A percentile compares a stretch with the other conserved stretches of the same genome.
phyloP scores from a whole-genome alignment of 2,329 filamentous ascomycete species.

The Exserohilum rostratum region DNA sequence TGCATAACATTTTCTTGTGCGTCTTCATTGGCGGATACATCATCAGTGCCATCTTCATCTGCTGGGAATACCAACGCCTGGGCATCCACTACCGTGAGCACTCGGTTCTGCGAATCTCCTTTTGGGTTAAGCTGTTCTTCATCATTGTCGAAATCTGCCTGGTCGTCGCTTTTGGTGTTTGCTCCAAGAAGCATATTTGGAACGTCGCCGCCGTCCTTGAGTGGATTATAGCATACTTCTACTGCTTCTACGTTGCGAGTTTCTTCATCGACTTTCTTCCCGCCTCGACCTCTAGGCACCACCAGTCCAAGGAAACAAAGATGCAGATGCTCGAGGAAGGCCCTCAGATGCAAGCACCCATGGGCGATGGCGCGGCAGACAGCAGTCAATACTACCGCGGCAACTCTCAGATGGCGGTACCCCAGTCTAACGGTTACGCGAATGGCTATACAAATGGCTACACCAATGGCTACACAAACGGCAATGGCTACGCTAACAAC shows the following conservation, averaged over 20 bases:
- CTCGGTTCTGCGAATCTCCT: conserved; percentile 74
- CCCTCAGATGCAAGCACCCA: conserved; percentile 6
- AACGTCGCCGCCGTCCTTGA: conserved; percentile 81
- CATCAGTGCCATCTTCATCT: conserved; percentile 84
- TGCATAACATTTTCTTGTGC: conserved; percentile 78
- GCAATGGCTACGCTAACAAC: no score
- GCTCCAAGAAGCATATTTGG: conserved; percentile 56
- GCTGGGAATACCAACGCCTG: conserved; percentile 86
- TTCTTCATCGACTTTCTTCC: conserved; percentile 89
- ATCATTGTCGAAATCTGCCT: conserved; percentile 79
- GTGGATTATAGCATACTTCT: conserved; percentile 79
- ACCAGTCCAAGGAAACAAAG: conserved; percentile 45
- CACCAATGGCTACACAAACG: no score
- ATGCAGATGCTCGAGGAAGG: conserved; percentile 42
- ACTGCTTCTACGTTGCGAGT: conserved; percentile 84
- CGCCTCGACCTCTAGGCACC: conserved; percentile 66
- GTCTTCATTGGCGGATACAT: conserved; percentile 89
- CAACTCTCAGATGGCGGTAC: no score
- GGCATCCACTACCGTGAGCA: conserved; percentile 80
- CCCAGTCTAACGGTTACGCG: no score
- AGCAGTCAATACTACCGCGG: conserved; percentile 37
- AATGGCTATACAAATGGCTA: no score
- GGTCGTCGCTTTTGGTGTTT: conserved; percentile 72
- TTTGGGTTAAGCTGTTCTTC: conserved; percentile 87
- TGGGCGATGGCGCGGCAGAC: no score